Conservation (phyloP, 129 eudicot genomes). For the Smallanthus sonchifolius region DNA sequence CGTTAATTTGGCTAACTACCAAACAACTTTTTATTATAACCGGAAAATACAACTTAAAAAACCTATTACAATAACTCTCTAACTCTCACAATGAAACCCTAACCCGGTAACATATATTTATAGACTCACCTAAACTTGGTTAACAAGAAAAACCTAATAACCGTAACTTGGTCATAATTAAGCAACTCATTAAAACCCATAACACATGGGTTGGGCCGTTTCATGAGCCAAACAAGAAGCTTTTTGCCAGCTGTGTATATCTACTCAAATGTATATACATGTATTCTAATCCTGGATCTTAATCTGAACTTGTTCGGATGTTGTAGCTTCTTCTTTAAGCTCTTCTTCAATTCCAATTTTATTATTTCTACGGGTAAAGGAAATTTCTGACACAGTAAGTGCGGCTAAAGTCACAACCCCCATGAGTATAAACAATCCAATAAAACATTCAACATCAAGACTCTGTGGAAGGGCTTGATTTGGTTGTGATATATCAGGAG, state of each 20-base stretch:
- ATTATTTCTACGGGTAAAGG: not conserved
- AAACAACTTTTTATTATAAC: too few relatives aligned
- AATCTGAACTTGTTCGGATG: not conserved
- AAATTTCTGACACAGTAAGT: constrained; percentile 19
- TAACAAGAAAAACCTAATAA: too few relatives aligned
- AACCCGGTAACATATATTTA: too few relatives aligned
- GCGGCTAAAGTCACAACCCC: constrained; percentile 16
- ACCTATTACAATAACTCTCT: too few relatives aligned
- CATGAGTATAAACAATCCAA: constrained; percentile 23
- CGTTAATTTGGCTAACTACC: too few relatives aligned
- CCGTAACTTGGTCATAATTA: too few relatives aligned
- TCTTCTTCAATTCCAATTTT: not conserved
- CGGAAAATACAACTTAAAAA: too few relatives aligned
- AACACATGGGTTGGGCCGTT: too few relatives aligned
- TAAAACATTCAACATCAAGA: constrained; percentile 23
- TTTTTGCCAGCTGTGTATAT: not conserved
- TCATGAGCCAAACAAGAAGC: too few relatives aligned
- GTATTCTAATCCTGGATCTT: not conserved
- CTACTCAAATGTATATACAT: not conserved
- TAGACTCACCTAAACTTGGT: too few relatives aligned
- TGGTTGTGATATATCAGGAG: not conserved
- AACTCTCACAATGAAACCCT: too few relatives aligned
- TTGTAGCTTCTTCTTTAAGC: not conserved
- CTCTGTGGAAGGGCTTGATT: constrained; percentile 2
- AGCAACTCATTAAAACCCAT: too few relatives aligned